Conservation (phyloP, 768 basidiomycete species). For the Crepidotus variabilis region DNA sequence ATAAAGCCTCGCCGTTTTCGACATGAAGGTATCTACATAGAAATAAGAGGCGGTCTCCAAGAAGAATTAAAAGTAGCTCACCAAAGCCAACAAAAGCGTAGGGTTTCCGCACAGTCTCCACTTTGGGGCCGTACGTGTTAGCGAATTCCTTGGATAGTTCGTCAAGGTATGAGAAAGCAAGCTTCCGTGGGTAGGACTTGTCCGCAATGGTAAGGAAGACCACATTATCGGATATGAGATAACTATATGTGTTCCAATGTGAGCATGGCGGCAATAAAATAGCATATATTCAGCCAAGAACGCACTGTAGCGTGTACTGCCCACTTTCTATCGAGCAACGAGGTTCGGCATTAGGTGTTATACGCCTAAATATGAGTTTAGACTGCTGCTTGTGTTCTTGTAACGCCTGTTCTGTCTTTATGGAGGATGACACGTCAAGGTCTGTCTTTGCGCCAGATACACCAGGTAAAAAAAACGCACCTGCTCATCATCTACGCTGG, state of each 20-base stretch:
- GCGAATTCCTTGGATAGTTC: slow-evolving; percentile 97
- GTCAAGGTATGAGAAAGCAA: slow-evolving; percentile 96
- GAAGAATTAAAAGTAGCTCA: slow-evolving; percentile 33
- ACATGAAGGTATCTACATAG: slow-evolving; percentile 91
- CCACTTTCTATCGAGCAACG: slow-evolving; percentile 97
- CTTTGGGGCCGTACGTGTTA: slow-evolving; percentile 87
- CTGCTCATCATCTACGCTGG: slow-evolving; percentile 96
- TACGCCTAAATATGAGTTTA: slow-evolving; percentile 92
- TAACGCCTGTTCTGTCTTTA: slow-evolving; percentile 85
- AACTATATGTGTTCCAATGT: slow-evolving; percentile 46
- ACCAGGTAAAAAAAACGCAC: slow-evolving; percentile 36
- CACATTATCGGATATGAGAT: slow-evolving; percentile 92
- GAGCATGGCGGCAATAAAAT: not conserved
- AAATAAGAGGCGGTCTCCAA: slow-evolving; percentile 2
- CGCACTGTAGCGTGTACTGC: slow-evolving; percentile 92
- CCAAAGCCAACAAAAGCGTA: slow-evolving; percentile 99
- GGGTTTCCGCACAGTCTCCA: slow-evolving; percentile 90
- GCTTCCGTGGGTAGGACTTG: slow-evolving; percentile 94
- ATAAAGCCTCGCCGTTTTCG: slow-evolving; percentile 93
- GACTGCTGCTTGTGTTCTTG: slow-evolving; percentile 99
- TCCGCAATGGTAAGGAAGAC: slow-evolving; percentile 95
- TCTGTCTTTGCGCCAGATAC: slow-evolving; percentile 12
- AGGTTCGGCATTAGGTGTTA: slow-evolving; percentile 92
- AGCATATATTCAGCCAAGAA: slow-evolving; percentile 12
- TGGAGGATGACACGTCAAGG: slow-evolving; percentile 22